Base-by-base conservation (phyloP, 805 yeast genomes). In the Candida ipomoeae region DNA sequence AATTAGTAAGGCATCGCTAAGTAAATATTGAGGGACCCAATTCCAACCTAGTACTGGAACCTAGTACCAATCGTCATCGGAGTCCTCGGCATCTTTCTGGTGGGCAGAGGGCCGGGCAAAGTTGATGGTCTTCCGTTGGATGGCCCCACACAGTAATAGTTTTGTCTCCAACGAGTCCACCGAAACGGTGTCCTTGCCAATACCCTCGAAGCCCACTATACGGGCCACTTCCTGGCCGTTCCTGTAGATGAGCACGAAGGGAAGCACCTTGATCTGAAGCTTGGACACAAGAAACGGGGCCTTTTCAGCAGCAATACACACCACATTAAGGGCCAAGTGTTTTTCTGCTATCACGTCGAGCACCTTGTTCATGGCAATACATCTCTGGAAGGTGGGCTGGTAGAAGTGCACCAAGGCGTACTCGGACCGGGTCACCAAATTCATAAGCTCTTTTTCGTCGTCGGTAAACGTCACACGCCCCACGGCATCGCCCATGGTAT, bases 271-370 rank as follows among this genome's bases (percentile, higher is more conserved):
- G 45, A 89, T 74, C 2, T 73, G 69, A 37, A 89, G 73, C 60
- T 81, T 82, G 2, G 81, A 68, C 4, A 82, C 89, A 41, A 89
- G 68, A 60, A 89, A 89, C 3, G 95, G 90, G 1, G 91, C 86
- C 36, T 77, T 68, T 34, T 73, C 78, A 0, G 87, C 96, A 48
- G 77, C 71, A 3, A 86, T 76, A 42, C 78, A 73, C 18, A 77
- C 64, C 51, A 85, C 80, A 50, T 71, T 73, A 1, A 87, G 71
- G 2, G 71, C 68, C 43, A 84, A 60, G 65, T 88, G 87, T 54
- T 77, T 80, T 50, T 74, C 74, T 0, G 92, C 82, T 6, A 88
- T 59, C 17, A 64, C 57, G 37, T 51, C 57, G 59, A 67, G 53
- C 32, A 74, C 72, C 3, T 70, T 62, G 53, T 83, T 79, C 85